Evolutionary conservation across 2,329 filamentous ascomycete genomes (phyloP).

Genomic region (Verticillium longisporum): DNA sequence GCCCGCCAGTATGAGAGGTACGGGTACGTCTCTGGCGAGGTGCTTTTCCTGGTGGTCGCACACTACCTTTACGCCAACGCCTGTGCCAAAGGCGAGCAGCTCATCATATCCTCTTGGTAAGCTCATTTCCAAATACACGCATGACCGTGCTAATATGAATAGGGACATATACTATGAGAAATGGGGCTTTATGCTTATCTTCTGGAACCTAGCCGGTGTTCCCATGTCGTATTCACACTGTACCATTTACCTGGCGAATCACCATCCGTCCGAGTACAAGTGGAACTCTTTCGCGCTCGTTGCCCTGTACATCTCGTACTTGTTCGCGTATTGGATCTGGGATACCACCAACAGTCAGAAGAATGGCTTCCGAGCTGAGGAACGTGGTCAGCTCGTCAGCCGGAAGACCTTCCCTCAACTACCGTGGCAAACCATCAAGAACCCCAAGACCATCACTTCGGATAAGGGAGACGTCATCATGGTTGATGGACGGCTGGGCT

Average conservation of each 20-base stretch:
- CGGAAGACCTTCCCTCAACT: constrained; percentile 84
- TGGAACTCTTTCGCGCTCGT: constrained; percentile 66
- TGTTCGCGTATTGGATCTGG: constrained; percentile 87
- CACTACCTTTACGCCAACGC: constrained; percentile 91
- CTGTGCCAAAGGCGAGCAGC: constrained; percentile 85
- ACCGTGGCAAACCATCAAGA: constrained; percentile 78
- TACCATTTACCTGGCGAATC: constrained; percentile 82
- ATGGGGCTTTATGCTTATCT: constrained; percentile 95
- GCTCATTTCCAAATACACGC: no score
- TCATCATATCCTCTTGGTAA: constrained; percentile 74
- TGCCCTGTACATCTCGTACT: constrained; percentile 61
- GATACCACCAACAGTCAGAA: constrained; percentile 90
- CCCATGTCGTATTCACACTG: constrained; percentile 91
- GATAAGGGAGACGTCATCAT: constrained; percentile 70
- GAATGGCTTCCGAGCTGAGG: constrained; percentile 79
- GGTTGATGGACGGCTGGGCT: constrained; percentile 74
- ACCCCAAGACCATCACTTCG: constrained; percentile 72
- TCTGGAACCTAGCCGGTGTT: constrained; percentile 93
- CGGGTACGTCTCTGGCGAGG: constrained; percentile 81
- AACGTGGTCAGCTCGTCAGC: constrained; percentile 62
- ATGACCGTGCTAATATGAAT: no score
- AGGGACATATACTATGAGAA: constrained; percentile 85
- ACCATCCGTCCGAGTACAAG: constrained; percentile 68
- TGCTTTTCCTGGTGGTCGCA: constrained; percentile 77
- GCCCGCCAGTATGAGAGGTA: constrained; percentile 78